Base-by-base conservation (phyloP, 768 basidiomycete genomes). In the Kwoniella sp. region DNA sequence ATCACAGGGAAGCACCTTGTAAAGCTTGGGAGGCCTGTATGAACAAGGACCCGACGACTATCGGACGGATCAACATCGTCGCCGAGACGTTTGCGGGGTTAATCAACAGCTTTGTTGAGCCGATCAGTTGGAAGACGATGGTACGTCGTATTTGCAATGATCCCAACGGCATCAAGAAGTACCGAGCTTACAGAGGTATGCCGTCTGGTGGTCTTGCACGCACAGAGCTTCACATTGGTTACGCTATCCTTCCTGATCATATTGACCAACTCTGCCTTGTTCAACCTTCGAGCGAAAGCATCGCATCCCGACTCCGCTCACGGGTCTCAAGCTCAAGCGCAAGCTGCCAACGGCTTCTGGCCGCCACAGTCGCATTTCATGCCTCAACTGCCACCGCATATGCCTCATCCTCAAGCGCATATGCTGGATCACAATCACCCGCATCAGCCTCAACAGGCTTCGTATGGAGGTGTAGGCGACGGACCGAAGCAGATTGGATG, bases 61-160 rank as follows among this genome's bases (percentile, higher is more conserved):
- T 94, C 47, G 92, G 92, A 1, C 90, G 92, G 63, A 91, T 93
- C 65, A 88, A 87, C 73, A 89, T 99, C 70, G 88, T 90, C 50
- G 93, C 94, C 63, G 93, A 97, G 84, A 87, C 96, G 63, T 89
- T 98, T 81, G 95, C 92, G 58, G 94, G 96, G 76, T 90, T 97
- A 50, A 88, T 97, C 69, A 96, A 97, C 78, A 88, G 92, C 0
- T 99, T 99, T 77, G 91, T 98, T 15, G 95, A 99, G 77, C 90
- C 90, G 55, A 94, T 99, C 82, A 93, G 90, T 79, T 97, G 93
- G 92, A 96, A 94, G 83, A 93, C 93, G 13, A 82, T 97, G 81
- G 95, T 92, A 68, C 81, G 90, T 63, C 12, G 34, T 30, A n/a
- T n/a, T n/a, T n/a, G n/a, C n/a, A 9, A 45, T 45, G 30, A 54